Evolutionary conservation across 129 eudicot species (phyloP).

Genomic region (Arctium lappa): DNA sequence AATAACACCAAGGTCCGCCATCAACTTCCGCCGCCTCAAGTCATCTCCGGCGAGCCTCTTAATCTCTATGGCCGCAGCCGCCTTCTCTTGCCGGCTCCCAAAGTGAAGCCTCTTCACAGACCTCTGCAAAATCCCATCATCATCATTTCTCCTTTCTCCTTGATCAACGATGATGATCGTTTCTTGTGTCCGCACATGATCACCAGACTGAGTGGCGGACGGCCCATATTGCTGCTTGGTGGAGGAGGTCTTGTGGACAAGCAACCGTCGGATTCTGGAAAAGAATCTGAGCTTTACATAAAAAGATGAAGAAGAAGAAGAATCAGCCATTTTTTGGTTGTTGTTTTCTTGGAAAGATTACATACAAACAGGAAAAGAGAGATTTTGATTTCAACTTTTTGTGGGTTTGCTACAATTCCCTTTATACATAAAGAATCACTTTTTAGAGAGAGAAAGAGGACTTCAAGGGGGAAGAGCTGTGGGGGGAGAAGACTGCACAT

Average conservation of each 20-base stretch:
- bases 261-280: conserved; percentile 43
- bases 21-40: conserved; percentile 44
- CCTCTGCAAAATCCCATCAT: conserved; percentile 43
- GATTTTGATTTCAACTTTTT: conserved; percentile 27
- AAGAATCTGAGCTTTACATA: conserved; percentile 46
- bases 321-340: conserved; percentile 35
- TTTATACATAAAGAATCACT: conserved; percentile 6
- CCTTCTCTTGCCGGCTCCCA: conserved; percentile 81
- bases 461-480: conserved; percentile 41
- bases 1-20: conserved; percentile 94
- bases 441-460: conserved; percentile 26
- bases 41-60: conserved; percentile 54
- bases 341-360: conserved; percentile 13
- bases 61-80: conserved; percentile 57
- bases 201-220: conserved; percentile 20
- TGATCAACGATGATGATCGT: background rate
- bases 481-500: conserved; percentile 49
- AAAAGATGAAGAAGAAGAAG: conserved; percentile 21
- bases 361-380: conserved; percentile 17
- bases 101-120: conserved; percentile 88
- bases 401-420: conserved; percentile 19
- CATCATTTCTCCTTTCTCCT: conserved; percentile 17
- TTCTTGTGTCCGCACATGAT: background rate
- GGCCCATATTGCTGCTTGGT: conserved; percentile 30
- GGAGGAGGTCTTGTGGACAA: conserved; percentile 29